Conservation (phyloP, 352 stramenopile genomes). For the Elongisporangium senticosum region DNA sequence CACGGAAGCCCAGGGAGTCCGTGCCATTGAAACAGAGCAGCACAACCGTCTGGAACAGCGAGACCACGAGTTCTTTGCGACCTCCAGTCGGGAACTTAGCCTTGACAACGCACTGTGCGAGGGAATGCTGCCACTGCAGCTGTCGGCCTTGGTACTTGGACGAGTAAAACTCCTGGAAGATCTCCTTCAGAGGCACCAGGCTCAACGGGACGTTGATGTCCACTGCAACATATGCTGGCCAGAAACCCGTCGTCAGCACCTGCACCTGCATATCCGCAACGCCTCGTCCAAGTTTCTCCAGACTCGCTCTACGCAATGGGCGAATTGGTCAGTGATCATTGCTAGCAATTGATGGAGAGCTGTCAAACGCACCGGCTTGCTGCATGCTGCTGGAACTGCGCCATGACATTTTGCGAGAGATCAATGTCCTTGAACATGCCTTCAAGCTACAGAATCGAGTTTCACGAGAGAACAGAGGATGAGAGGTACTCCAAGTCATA, state of each 20-base stretch:
- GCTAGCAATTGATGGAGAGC: neutral
- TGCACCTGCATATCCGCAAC: slow-evolving; percentile 94
- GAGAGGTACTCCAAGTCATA: slow-evolving; percentile 2
- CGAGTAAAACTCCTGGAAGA: slow-evolving; percentile 89
- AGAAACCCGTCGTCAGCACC: slow-evolving; percentile 97
- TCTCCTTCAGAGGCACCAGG: slow-evolving; percentile 64
- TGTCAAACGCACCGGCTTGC: slow-evolving; percentile 49
- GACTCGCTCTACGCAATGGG: slow-evolving; percentile 23
- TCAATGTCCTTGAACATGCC: slow-evolving; percentile 99
- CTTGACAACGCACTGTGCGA: slow-evolving; percentile 87
- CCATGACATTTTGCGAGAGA: slow-evolving; percentile 94
- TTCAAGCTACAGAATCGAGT: slow-evolving; percentile 78
- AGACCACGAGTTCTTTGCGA: slow-evolving; percentile 86
- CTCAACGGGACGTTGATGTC: slow-evolving; percentile 73
- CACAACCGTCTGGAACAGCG: slow-evolving; percentile 84
- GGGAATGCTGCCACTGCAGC: slow-evolving; percentile 88
- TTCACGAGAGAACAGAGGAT: slow-evolving; percentile 2
- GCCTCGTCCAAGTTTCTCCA: slow-evolving; percentile 38
- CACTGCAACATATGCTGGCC: slow-evolving; percentile 90
- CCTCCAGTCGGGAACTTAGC: slow-evolving; percentile 62
- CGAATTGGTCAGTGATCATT: slow-evolving; percentile 1
- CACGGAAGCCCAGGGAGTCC: slow-evolving; percentile 67
- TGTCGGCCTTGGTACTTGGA: slow-evolving; percentile 86
- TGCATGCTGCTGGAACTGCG: slow-evolving; percentile 80
- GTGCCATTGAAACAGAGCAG: slow-evolving; percentile 79